A percentile compares a stretch with the other conserved stretches of the same genome.
Evolutionary conservation across 116 monocot genomes (phyloP).

Genomic region (Cymodocea nodosa): DNA sequence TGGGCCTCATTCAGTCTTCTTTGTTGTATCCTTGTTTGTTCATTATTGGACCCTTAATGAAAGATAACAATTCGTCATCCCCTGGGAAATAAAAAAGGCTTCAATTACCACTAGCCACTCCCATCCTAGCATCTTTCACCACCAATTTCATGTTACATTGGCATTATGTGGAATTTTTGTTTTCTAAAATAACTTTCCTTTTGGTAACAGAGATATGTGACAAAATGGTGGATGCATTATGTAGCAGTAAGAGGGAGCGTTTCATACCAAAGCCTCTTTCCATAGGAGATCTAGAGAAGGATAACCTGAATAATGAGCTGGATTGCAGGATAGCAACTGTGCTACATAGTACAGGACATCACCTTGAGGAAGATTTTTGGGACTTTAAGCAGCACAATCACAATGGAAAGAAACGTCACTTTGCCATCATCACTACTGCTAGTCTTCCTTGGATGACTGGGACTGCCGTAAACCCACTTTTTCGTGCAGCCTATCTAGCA

Average conservation of each 20-base stretch:
- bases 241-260: slow-evolving; percentile 48
- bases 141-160: background rate
- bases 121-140: background rate
- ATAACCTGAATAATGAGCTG: slow-evolving; percentile 44
- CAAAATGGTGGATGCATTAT: slow-evolving; percentile 70
- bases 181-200: background rate
- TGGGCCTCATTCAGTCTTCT: too few relatives aligned
- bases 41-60: too few relatives aligned
- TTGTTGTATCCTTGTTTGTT: too few relatives aligned
- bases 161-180: background rate
- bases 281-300: slow-evolving; percentile 22
- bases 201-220: slow-evolving; percentile 57
- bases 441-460: slow-evolving; percentile 99
- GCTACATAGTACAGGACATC: slow-evolving; percentile 84
- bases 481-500: slow-evolving; percentile 89
- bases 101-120: background rate
- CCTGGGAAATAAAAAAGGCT: too few relatives aligned
- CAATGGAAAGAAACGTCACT: slow-evolving; percentile 53
- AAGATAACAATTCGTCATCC: too few relatives aligned
- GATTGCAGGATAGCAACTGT: slow-evolving; percentile 79
- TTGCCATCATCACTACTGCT: slow-evolving; percentile 92
- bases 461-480: slow-evolving; percentile 94
- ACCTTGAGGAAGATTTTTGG: slow-evolving; percentile 43
- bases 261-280: slow-evolving; percentile 16
- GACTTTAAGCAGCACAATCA: slow-evolving; percentile 15